phyloP scores from a whole-genome alignment of 148 eudicot genomes.

The Hydrangea macrophylla region DNA sequence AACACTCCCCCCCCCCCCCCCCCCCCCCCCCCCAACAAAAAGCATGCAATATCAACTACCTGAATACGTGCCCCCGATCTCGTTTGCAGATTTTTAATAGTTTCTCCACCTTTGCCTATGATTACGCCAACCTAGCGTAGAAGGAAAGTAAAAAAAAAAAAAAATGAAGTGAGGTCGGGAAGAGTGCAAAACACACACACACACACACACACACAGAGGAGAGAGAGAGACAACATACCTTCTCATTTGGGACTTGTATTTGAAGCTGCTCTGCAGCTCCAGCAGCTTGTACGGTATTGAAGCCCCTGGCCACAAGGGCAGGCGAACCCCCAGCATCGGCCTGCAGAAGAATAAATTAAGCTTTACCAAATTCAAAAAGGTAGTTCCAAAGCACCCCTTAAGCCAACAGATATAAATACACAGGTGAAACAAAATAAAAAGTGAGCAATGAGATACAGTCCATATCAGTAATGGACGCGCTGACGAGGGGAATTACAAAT shows the following conservation, averaged over 20 bases:
- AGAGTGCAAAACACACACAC: too few relatives aligned
- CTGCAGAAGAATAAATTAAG: constrained; percentile 29
- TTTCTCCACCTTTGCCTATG: constrained; percentile 93
- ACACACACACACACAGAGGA: too few relatives aligned
- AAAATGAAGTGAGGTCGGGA: too few relatives aligned
- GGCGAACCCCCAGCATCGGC: constrained; percentile 99
- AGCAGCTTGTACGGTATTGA: constrained; percentile 53
- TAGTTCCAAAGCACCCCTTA: too few relatives aligned
- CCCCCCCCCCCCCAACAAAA: neutral
- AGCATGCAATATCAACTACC: constrained; percentile 37
- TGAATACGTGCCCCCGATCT: constrained; percentile 98
- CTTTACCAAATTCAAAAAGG: neutral
- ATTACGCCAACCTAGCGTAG: constrained; percentile 77
- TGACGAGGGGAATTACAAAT: constrained; percentile 2
- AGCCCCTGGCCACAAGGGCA: constrained; percentile 89
- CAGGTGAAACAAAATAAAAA: neutral
- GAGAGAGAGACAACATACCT: constrained; percentile 35
- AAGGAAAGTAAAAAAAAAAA: neutral
- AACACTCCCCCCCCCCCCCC: too few relatives aligned
- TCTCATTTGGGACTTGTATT: constrained; percentile 89
- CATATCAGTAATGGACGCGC: neutral
- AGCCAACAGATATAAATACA: too few relatives aligned
- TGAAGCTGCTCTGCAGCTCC: constrained; percentile 73
- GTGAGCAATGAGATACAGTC: neutral
- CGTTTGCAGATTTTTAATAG: constrained; percentile 83